A percentile compares a stretch with the other conserved stretches of the same genome.
phyloP scores from a whole-genome alignment of 192 early-diverging fungal species.

The Coemansia reversa region DNA sequence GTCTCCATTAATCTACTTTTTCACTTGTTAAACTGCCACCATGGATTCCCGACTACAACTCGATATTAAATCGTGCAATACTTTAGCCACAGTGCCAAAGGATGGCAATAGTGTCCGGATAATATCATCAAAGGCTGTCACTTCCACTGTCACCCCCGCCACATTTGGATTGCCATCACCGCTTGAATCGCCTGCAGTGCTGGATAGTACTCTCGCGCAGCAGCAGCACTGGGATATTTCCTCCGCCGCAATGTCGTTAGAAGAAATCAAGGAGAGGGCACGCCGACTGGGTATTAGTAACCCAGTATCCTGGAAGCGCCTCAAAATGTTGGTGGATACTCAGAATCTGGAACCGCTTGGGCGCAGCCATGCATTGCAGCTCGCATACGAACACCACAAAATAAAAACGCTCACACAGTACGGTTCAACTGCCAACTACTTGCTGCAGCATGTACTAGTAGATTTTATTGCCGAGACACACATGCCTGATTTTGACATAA shows the following conservation, averaged over 20 bases:
- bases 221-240: background rate
- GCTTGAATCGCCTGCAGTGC: slow-evolving; percentile 34
- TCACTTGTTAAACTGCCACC: background rate
- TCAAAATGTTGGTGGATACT: slow-evolving; percentile 32
- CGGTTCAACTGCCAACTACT: slow-evolving; percentile 36
- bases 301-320: slow-evolving; percentile 22
- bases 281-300: slow-evolving; percentile 16
- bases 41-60: background rate
- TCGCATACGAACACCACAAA: slow-evolving; percentile 24
- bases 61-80: background rate
- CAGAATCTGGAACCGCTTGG: slow-evolving; percentile 37
- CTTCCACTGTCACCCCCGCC: background rate
- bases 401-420: slow-evolving; percentile 8
- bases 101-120: background rate
- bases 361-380: slow-evolving; percentile 35
- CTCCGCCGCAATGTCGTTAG: background rate
- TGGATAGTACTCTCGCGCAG: background rate
- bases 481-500: slow-evolving; percentile 8
- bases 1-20: background rate
- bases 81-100: background rate
- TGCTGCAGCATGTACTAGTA: slow-evolving; percentile 22
- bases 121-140: background rate
- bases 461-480: slow-evolving; percentile 26
- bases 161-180: slow-evolving; percentile 29
- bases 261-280: slow-evolving; percentile 4